These are phyloP conservation scores for Rhodomyrtus psidioides DNA, from an alignment of 441 rosid species.

Conservation along the genomic window DNA sequence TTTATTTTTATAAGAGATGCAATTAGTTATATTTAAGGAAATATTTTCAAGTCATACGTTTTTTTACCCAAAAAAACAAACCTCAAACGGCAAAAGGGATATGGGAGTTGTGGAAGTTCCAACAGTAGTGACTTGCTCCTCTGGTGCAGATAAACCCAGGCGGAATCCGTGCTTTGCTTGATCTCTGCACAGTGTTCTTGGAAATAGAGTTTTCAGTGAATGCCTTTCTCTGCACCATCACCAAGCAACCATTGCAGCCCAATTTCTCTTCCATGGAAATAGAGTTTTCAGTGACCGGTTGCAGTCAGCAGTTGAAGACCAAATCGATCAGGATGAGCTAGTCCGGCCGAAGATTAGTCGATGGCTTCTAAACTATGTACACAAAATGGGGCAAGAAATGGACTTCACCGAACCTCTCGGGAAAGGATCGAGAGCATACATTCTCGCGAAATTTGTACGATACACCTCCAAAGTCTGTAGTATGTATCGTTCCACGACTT, in stretches of 20 bases:
- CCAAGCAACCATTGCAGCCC: accelerated
- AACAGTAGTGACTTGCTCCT: accelerated
- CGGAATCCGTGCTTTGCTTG: background rate
- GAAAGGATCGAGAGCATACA: too few relatives aligned
- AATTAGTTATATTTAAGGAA: too few relatives aligned
- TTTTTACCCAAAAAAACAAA: too few relatives aligned
- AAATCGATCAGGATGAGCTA: background rate
- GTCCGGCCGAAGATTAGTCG: background rate
- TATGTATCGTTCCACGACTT: too few relatives aligned
- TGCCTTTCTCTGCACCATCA: background rate
- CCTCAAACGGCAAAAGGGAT: background rate
- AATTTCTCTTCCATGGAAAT: background rate
- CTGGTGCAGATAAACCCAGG: background rate
- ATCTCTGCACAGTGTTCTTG: background rate
- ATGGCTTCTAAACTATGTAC: background rate
- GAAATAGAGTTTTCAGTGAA: too few relatives aligned
- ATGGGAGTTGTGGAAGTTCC: accelerated
- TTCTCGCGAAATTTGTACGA: too few relatives aligned
- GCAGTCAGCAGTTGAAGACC: background rate
- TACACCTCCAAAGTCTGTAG: too few relatives aligned
- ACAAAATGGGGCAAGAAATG: background rate
- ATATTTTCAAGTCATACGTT: too few relatives aligned
- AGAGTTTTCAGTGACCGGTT: background rate
- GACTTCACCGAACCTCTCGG: background rate
- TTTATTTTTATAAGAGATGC: too few relatives aligned